A percentile compares a stretch with the other conserved stretches of the same genome.
Conservation (phyloP, 2,329 filamentous ascomycete genomes). For the Fusarium tuaranense region DNA sequence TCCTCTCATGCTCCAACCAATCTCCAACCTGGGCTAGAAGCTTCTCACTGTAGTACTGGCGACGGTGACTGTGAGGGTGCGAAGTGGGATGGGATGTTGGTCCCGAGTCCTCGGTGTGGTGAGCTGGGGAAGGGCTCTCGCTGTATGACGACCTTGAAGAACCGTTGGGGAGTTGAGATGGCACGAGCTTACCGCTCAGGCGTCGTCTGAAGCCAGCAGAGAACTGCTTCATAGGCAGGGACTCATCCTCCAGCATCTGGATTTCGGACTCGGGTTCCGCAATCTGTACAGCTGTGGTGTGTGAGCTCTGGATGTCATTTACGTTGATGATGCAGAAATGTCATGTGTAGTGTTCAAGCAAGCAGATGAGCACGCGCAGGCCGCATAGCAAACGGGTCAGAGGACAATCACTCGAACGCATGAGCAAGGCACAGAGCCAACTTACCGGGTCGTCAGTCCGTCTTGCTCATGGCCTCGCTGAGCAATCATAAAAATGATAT, state of each 20-base stretch:
- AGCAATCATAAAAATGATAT: not conserved
- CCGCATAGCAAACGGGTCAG: not conserved
- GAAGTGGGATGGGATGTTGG: constrained; percentile 33
- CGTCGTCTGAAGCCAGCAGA: constrained; percentile 49
- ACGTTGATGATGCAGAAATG: not conserved
- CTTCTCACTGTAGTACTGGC: constrained; percentile 61
- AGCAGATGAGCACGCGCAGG: not conserved
- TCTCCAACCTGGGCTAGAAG: constrained; percentile 80
- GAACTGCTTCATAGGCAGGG: constrained; percentile 46
- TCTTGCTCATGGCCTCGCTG: not conserved
- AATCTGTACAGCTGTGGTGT: constrained; percentile 65
- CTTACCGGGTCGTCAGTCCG: not conserved
- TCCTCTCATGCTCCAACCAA: constrained; percentile 86
- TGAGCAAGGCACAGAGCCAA: constrained; percentile 3
- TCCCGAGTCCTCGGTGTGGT: constrained; percentile 45
- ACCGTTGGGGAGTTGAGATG: constrained; percentile 46
- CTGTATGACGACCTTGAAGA: constrained; percentile 61
- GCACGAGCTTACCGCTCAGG: constrained; percentile 48
- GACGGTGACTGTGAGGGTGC: constrained; percentile 47
- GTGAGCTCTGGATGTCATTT: constrained; percentile 34
- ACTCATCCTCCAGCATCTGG: constrained; percentile 48
- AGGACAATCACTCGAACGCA: constrained; percentile 19
- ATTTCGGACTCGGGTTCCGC: constrained; percentile 60
- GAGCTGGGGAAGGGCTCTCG: constrained; percentile 46
- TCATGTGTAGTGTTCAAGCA: not conserved